phyloP scores from a whole-genome alignment of 345 rosid species.

The Rhodamnia rubescens region DNA sequence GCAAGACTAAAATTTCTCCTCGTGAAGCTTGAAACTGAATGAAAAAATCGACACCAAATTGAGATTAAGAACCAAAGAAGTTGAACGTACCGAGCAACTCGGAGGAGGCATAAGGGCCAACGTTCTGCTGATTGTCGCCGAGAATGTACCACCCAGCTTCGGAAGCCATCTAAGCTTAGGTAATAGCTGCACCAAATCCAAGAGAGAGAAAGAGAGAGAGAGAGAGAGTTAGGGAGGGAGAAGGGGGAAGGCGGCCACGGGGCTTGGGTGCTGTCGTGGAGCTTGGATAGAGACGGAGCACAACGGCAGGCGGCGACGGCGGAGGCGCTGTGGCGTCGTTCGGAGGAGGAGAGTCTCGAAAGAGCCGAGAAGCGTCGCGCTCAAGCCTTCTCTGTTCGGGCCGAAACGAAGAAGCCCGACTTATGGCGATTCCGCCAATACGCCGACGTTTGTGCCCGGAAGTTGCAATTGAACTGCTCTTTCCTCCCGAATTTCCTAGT shows the following conservation, averaged over 20 bases:
- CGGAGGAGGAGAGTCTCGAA: neutral
- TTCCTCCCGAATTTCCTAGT: neutral
- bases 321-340: no score
- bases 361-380: neutral
- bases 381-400: neutral
- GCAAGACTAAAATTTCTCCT: neutral
- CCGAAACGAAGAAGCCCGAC: neutral
- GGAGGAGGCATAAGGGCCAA: constrained; percentile 65
- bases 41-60: constrained; percentile 30
- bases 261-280: neutral
- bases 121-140: constrained; percentile 47
- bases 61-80: constrained; percentile 35
- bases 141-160: constrained; percentile 76
- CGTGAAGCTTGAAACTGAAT: neutral
- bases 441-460: neutral
- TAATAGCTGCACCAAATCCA: neutral
- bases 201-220: neutral
- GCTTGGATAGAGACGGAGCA: neutral
- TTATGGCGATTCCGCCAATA: neutral
- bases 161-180: neutral
- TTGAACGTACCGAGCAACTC: constrained; percentile 62
- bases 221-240: neutral
- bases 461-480: neutral
- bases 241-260: neutral
- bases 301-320: neutral